Evolutionary conservation across 2,329 filamentous ascomycete species (phyloP), one percentile per base, ranked within the genome.

Genomic region (Neonectria magnoliae): DNA sequence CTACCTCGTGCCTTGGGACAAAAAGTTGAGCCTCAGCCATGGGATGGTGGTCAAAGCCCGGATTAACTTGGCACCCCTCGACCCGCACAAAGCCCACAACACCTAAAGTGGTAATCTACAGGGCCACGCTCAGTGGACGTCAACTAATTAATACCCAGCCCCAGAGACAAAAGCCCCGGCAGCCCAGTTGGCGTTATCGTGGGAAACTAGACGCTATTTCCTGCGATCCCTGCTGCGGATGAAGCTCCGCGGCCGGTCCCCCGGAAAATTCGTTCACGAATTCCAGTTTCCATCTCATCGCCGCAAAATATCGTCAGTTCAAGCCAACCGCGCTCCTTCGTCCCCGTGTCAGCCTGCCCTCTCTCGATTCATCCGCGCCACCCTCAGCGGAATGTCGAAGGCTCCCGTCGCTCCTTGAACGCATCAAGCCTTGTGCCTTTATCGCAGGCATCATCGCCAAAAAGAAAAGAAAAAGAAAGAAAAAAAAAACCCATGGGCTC

Each of bases 401-500:
- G 33, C 54, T 56, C 55, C 53, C 44, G 57, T 45, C 22, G 57
- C 62, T 61, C 52, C 62, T 61, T 61, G 38, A 53, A 56, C 25
- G 42, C 50, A 41, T n/a, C 11, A 36, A 52, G 57, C 57, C 36
- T 42, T 59, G 27, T 45, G 60, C 60, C 41, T 42, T 33, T 59
- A 50, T 59, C 55, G 22, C 60, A 36, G 41, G 47, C 54, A 52
- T 22, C 18, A 20, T 22, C 29, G n/a, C 45, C 60, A 64, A 61
- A 25, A 25, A 25, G 6, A 25, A 25, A 25, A 25, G 1, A 25
- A 25, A 25, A 25, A n/a, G n/a, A n/a, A n/a, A n/a, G n/a, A 25
- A 25, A 25, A 25, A 25, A 6, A 25, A 25, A 25, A 25, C 4
- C 54, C 61, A 75, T 76, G 71, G 67, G 66, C 20, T 59, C 67